These are phyloP conservation scores for Alternaria solani DNA, from an alignment of 2,329 filamentous ascomycete species.

Conservation along the genomic window DNA sequence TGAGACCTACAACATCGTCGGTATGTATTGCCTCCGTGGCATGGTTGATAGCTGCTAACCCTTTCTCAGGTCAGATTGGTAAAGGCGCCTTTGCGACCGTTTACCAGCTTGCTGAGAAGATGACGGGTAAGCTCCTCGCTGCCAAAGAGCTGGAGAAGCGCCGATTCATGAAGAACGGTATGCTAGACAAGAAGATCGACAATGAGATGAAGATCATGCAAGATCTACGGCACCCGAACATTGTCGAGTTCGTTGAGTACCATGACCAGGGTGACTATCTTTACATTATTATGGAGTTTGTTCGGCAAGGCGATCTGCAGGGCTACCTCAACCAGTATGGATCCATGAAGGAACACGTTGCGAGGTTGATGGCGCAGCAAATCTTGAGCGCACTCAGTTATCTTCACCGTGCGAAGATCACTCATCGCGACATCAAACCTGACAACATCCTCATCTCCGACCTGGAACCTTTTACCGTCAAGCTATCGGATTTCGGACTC, in stretches of 20 bases:
- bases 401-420: conserved; percentile 86
- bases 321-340: conserved; percentile 70
- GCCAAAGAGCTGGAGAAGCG: conserved; percentile 96
- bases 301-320: conserved; percentile 83
- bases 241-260: conserved; percentile 90
- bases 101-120: conserved; percentile 86
- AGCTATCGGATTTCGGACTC: conserved; percentile 94
- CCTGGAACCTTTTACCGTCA: conserved; percentile 77
- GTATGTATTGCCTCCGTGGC: conserved; percentile 17
- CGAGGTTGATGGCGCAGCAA: conserved; percentile 76
- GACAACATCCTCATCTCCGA: conserved; percentile 92
- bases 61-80: conserved; percentile 70
- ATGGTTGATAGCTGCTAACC: conserved; percentile 9
- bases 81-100: conserved; percentile 96
- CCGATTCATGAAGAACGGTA: conserved; percentile 89
- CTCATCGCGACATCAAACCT: conserved; percentile 97
- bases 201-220: conserved; percentile 98
- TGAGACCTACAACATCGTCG: conserved; percentile 80
- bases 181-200: conserved; percentile 89
- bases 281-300: conserved; percentile 97
- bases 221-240: conserved; percentile 81
- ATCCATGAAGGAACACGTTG: conserved; percentile 71
- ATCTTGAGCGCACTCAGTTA: conserved; percentile 85
- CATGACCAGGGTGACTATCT: conserved; percentile 81
- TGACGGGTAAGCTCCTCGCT: conserved; percentile 82